Percentiles rank a stretch among this genome's conserved stretches.
Conservation (phyloP, 352 stramenopile species). For the Pythium plurisporium region DNA sequence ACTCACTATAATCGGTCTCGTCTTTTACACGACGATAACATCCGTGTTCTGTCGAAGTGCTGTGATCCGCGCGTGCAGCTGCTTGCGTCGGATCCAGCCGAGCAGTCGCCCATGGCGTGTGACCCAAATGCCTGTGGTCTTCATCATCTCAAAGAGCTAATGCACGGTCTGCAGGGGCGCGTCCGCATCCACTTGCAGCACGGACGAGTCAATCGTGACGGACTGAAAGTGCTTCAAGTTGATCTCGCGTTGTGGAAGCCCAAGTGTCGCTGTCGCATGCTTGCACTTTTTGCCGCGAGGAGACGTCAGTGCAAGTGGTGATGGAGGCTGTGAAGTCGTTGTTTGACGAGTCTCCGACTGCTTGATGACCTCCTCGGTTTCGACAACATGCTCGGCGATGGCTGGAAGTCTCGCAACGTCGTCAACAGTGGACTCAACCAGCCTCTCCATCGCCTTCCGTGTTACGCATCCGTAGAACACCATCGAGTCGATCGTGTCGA, state of each 20-base stretch:
- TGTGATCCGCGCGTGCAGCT: slow-evolving; percentile 35
- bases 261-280: background rate
- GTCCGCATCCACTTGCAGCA: slow-evolving; percentile 50
- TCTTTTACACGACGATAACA: slow-evolving; percentile 16
- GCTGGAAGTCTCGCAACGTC: slow-evolving; percentile 1
- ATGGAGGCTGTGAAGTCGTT: background rate
- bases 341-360: background rate
- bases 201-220: slow-evolving; percentile 39
- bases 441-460: slow-evolving; percentile 20
- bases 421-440: slow-evolving; percentile 12
- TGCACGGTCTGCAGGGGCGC: slow-evolving; percentile 58
- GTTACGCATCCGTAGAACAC: slow-evolving; percentile 47
- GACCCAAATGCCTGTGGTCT: slow-evolving; percentile 28
- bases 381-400: slow-evolving; percentile 5
- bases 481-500: slow-evolving; percentile 33
- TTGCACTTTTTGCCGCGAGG: background rate
- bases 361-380: background rate
- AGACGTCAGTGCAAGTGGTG: background rate
- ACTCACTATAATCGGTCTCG: too few species aligned
- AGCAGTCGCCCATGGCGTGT: slow-evolving; percentile 42
- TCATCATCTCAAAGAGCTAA: slow-evolving; percentile 70
- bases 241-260: slow-evolving; percentile 8
- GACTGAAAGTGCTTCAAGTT: slow-evolving; percentile 22
- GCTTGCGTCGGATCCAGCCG: slow-evolving; percentile 45
- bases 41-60: slow-evolving; percentile 24